Conservation (phyloP, 2,329 filamentous ascomycete genomes). For the Biscogniauxia mediterranea region DNA sequence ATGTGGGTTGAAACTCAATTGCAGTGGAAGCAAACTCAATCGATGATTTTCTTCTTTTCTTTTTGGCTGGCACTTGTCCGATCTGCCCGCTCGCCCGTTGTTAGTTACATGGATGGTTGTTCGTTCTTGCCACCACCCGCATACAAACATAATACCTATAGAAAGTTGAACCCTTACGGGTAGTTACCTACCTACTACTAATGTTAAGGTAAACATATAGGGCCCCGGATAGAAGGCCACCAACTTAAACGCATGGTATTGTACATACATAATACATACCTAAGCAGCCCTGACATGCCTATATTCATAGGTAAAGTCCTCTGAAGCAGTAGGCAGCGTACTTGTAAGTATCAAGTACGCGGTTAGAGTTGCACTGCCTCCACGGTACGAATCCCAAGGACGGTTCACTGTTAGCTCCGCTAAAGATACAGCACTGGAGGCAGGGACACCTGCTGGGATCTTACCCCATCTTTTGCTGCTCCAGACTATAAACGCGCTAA, state of each 20-base stretch:
- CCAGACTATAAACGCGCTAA: not conserved
- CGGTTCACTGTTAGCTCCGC: not conserved
- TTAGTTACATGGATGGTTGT: not conserved
- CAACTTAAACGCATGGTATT: not conserved
- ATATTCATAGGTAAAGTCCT: no score
- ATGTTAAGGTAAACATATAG: not conserved
- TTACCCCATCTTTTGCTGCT: slow-evolving; percentile 7
- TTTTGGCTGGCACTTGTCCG: not conserved
- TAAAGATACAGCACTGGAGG: not conserved
- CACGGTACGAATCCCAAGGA: not conserved
- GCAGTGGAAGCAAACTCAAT: not conserved
- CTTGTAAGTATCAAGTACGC: not conserved
- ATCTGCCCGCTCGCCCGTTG: not conserved
- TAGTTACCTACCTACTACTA: no score
- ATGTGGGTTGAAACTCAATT: not conserved
- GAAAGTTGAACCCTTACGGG: not conserved
- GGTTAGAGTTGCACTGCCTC: no score
- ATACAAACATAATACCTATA: not conserved
- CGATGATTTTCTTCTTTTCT: not conserved
- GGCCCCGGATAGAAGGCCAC: not conserved
- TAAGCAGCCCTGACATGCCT: not conserved
- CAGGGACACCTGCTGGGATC: not conserved
- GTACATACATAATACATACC: not conserved
- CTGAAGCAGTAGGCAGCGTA: not conserved
- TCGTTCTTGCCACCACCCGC: not conserved